Evolutionary conservation across 1,139 yeast species (phyloP).

Genomic region (Yamadazyma oceani): DNA sequence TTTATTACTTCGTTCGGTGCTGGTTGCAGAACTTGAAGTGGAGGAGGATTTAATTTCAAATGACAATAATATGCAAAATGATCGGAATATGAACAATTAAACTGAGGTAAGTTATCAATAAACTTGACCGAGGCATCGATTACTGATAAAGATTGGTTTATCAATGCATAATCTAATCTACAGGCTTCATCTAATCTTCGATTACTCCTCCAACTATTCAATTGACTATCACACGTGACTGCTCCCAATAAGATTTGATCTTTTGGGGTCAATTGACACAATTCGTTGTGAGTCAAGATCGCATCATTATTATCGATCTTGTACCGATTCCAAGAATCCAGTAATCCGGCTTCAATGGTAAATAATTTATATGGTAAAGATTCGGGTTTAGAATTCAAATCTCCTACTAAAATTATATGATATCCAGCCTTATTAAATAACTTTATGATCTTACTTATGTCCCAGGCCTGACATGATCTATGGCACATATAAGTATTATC

Average conservation of each 20-base stretch:
- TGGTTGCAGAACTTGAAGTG: conserved; percentile 4
- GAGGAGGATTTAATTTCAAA: conserved; percentile 21
- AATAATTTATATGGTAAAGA: conserved; percentile 78
- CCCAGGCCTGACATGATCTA: conserved; percentile 97
- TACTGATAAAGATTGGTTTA: conserved; percentile 58
- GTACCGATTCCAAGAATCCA: conserved; percentile 81
- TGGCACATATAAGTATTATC: conserved; percentile 91
- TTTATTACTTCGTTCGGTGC: conserved; percentile 10
- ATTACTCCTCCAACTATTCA: conserved; percentile 81
- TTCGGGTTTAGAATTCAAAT: conserved; percentile 84
- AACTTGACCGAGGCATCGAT: conserved; percentile 66
- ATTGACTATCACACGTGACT: conserved; percentile 81
- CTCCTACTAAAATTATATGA: conserved; percentile 89
- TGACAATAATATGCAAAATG: conserved; percentile 86
- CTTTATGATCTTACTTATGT: conserved; percentile 67
- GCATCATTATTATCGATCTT: conserved; percentile 39
- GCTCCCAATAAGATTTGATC: conserved; percentile 77
- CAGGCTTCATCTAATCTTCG: conserved; percentile 75
- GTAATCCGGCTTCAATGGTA: conserved; percentile 65
- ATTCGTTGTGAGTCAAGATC: conserved; percentile 28
- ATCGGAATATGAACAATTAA: conserved; percentile 77
- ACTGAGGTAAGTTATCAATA: conserved; percentile 61
- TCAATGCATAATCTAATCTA: conserved; percentile 84
- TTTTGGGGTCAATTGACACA: conserved; percentile 55
- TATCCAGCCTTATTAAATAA: conserved; percentile 72